Percentiles rank a stretch among this genome's conserved stretches.
These are phyloP conservation scores for Globisporangium iwayamae DNA, from an alignment of 352 stramenopile species.

Conservation along the genomic window DNA sequence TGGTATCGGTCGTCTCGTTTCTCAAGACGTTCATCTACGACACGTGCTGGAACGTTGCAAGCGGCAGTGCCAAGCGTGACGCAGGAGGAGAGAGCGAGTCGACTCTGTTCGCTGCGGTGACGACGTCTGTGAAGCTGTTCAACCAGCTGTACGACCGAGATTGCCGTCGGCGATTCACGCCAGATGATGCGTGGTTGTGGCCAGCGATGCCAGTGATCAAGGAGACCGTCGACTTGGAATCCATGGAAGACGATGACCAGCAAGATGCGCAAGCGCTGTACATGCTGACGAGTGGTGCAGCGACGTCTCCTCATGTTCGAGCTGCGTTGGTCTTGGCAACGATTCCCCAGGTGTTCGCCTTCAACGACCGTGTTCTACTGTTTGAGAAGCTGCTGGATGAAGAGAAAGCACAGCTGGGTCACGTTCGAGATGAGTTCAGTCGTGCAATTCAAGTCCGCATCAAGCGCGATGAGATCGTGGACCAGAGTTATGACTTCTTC, in stretches of 20 bases:
- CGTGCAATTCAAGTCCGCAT: slow-evolving; percentile 55
- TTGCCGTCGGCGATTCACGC: slow-evolving; percentile 45
- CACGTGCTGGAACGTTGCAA: slow-evolving; percentile 49
- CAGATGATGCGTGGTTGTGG: slow-evolving; percentile 59
- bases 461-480: slow-evolving; percentile 83
- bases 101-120: slow-evolving; percentile 42
- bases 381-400: slow-evolving; percentile 73
- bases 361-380: slow-evolving; percentile 67
- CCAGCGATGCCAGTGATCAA: slow-evolving; percentile 62
- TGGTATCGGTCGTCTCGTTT: slow-evolving; percentile 39
- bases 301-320: slow-evolving; percentile 32
- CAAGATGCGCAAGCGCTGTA: slow-evolving; percentile 43
- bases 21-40: slow-evolving; percentile 72
- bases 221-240: slow-evolving; percentile 58
- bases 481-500: slow-evolving; percentile 88
- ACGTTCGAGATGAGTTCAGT: slow-evolving; percentile 60
- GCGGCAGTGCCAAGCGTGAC: slow-evolving; percentile 10
- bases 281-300: slow-evolving; percentile 36
- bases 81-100: slow-evolving; percentile 23
- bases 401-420: slow-evolving; percentile 43
- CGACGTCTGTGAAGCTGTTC: slow-evolving; percentile 69
- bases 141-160: slow-evolving; percentile 81
- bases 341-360: slow-evolving; percentile 79
- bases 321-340: slow-evolving; percentile 60
- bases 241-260: slow-evolving; percentile 53